Percentiles rank a stretch among this genome's conserved stretches.
Conservation (phyloP, 306 rosid species). For the Cucumis melo region DNA sequence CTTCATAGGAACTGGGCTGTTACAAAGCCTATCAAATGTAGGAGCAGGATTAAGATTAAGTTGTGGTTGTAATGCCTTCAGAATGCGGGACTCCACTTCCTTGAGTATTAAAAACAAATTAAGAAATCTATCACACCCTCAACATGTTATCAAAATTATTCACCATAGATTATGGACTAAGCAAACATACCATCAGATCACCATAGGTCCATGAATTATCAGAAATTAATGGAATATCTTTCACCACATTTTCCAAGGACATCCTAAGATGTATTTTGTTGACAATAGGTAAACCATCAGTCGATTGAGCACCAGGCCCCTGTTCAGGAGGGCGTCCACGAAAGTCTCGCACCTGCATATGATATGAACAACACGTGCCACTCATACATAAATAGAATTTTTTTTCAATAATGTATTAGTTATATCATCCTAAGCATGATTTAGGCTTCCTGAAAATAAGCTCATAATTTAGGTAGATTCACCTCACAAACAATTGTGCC, state of each 20-base stretch:
- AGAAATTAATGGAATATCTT: conserved; percentile 78
- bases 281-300: conserved; percentile 42
- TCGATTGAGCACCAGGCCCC: conserved; percentile 31
- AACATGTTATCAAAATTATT: conserved; percentile 13
- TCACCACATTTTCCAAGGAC: conserved; percentile 91
- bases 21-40: conserved; percentile 60
- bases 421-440: conserved; percentile 5
- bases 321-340: conserved; percentile 53
- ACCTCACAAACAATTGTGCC: conserved; percentile 92
- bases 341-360: conserved; percentile 64
- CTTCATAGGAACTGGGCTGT: conserved; percentile 48
- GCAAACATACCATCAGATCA: conserved; percentile 74
- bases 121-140: conserved; percentile 8
- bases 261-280: conserved; percentile 66
- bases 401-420: background rate
- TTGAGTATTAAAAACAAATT: conserved; percentile 19
- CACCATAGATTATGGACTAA: conserved; percentile 7
- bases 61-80: conserved; percentile 79
- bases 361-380: background rate
- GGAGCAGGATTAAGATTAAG: conserved; percentile 81
- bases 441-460: conserved; percentile 9
- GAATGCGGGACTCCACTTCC: conserved; percentile 82
- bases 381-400: background rate
- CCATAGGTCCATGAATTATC: conserved; percentile 95
- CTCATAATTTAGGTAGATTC: conserved; percentile 15